Conservation (phyloP, 2,329 filamentous ascomycete genomes). For the Pyrenophora graminea region DNA sequence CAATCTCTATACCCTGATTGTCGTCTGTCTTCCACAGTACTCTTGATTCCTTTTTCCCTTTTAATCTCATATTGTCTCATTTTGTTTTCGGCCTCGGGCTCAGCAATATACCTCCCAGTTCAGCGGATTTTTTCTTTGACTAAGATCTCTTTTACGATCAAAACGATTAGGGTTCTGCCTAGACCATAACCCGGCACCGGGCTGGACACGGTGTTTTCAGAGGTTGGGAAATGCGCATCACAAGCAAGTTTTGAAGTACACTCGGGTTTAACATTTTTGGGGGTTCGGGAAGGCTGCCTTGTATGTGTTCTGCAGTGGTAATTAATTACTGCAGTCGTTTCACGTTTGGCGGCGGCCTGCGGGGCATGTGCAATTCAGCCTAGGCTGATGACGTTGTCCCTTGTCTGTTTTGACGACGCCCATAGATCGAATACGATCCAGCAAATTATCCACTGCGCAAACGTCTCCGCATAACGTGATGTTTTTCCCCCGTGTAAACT, state of each 20-base stretch:
- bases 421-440: no score
- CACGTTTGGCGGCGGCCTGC: no score
- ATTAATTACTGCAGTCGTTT: slow-evolving; percentile 9
- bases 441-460: no score
- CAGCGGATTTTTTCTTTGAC: slow-evolving; percentile 11
- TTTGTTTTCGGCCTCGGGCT: slow-evolving; percentile 1
- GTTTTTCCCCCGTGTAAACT: no score
- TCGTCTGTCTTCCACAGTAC: slow-evolving; percentile 22
- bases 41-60: slow-evolving; percentile 15
- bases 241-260: slow-evolving; percentile 12
- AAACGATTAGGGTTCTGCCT: slow-evolving; percentile 20
- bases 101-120: slow-evolving; percentile 42
- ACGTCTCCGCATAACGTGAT: no score
- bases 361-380: background rate
- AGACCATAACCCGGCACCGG: slow-evolving; percentile 36
- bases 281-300: slow-evolving; percentile 8
- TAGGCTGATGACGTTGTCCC: slow-evolving; percentile 3
- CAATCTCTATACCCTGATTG: slow-evolving; percentile 16
- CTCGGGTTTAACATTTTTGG: background rate
- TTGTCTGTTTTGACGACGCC: no score
- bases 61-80: slow-evolving; percentile 3
- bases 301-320: slow-evolving; percentile 12
- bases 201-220: slow-evolving; percentile 33
- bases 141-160: slow-evolving; percentile 21
- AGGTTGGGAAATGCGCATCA: slow-evolving; percentile 13